These are phyloP conservation scores for Aspergillus tubingensis DNA, from an alignment of 2,329 filamentous ascomycete species.

Conservation along the genomic window DNA sequence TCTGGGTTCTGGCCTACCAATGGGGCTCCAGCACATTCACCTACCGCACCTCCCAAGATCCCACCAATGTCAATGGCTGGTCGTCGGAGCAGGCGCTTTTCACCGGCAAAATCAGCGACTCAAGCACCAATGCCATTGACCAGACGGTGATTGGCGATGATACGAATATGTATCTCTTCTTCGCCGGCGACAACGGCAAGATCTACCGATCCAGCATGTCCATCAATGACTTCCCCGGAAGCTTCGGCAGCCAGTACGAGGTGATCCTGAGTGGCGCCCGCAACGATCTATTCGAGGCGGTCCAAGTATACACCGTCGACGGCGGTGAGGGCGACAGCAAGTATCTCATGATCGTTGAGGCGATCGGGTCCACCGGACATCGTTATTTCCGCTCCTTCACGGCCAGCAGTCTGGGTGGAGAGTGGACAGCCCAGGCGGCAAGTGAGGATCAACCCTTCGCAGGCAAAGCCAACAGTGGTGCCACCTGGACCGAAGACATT, in stretches of 20 bases:
- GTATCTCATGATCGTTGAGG: slow-evolving; percentile 70
- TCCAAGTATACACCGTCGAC: slow-evolving; percentile 65
- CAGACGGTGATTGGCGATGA: slow-evolving; percentile 65
- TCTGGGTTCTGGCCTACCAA: slow-evolving; percentile 68
- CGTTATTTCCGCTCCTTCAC: slow-evolving; percentile 69
- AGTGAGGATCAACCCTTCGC: slow-evolving; percentile 63
- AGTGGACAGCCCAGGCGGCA: slow-evolving; percentile 61
- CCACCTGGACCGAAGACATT: slow-evolving; percentile 67
- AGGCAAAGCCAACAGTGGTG: slow-evolving; percentile 66
- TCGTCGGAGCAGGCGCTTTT: slow-evolving; percentile 35
- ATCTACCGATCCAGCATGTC: slow-evolving; percentile 67
- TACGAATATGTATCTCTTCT: slow-evolving; percentile 67
- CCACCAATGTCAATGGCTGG: slow-evolving; percentile 54
- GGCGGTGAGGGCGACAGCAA: slow-evolving; percentile 53
- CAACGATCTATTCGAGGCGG: slow-evolving; percentile 65
- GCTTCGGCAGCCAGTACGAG: slow-evolving; percentile 56
- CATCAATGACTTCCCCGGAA: slow-evolving; percentile 62
- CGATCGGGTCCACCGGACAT: slow-evolving; percentile 57
- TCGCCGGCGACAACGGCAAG: slow-evolving; percentile 66
- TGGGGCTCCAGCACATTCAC: slow-evolving; percentile 56
- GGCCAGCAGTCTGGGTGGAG: slow-evolving; percentile 56
- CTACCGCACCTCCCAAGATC: slow-evolving; percentile 62
- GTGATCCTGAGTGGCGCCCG: slow-evolving; percentile 54
- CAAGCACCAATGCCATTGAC: slow-evolving; percentile 51
- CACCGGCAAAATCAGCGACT: slow-evolving; percentile 52